phyloP scores from a whole-genome alignment of 2,329 filamentous ascomycete species.

The Apiospora sp. region DNA sequence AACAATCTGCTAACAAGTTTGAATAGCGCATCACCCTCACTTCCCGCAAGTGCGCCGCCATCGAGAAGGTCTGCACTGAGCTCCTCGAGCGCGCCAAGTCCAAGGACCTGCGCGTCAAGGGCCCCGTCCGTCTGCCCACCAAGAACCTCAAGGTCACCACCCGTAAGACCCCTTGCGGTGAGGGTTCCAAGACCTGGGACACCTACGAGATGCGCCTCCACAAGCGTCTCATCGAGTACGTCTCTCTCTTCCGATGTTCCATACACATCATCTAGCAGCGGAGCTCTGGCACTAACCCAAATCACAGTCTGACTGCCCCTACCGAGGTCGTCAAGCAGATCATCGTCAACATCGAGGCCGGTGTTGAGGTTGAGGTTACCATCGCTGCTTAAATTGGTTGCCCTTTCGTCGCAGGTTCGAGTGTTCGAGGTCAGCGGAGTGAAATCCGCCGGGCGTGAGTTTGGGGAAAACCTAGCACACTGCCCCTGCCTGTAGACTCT shows the following conservation, averaged over 20 bases:
- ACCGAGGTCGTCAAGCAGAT: slow-evolving; percentile 98
- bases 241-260: slow-evolving; percentile 34
- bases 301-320: slow-evolving; percentile 82
- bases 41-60: slow-evolving; percentile 90
- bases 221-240: slow-evolving; percentile 95
- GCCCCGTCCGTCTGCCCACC: slow-evolving; percentile 95
- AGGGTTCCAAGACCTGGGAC: slow-evolving; percentile 99
- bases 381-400: slow-evolving; percentile 74
- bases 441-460: neutral
- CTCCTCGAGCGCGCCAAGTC: slow-evolving; percentile 97
- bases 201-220: slow-evolving; percentile 99
- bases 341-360: slow-evolving; percentile 95
- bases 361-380: slow-evolving; percentile 92
- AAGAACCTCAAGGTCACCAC: slow-evolving; percentile 94
- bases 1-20: neutral
- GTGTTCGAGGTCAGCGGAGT: neutral
- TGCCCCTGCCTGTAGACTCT: neutral
- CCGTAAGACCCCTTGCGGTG: slow-evolving; percentile 99
- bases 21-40: slow-evolving; percentile 86
- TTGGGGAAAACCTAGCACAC: neutral
- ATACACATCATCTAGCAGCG: neutral
- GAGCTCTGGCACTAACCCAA: slow-evolving; percentile 34
- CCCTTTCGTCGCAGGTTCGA: neutral
- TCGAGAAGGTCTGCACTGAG: slow-evolving; percentile 98
- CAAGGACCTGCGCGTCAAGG: slow-evolving; percentile 99